These are phyloP conservation scores for Gossypioides kirkii DNA, from an alignment of 345 rosid species.

Conservation along the genomic window DNA sequence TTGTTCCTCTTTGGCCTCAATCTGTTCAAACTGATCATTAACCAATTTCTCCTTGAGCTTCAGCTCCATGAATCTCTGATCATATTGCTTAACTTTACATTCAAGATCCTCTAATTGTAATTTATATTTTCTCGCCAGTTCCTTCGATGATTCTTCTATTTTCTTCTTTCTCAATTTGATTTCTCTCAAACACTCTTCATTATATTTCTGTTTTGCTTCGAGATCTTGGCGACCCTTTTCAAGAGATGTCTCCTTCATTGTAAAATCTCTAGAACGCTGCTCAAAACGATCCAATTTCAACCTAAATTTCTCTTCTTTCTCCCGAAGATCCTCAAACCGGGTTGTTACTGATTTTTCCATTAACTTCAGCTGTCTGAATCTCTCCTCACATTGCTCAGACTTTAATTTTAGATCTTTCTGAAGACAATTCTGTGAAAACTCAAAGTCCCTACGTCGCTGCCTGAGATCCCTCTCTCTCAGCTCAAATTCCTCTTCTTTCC, in stretches of 20 bases:
- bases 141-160: slow-evolving; percentile 5
- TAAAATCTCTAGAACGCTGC: slow-evolving; percentile 9
- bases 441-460: background rate
- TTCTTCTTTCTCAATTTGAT: slow-evolving; percentile 13
- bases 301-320: slow-evolving; percentile 2
- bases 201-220: slow-evolving; percentile 13
- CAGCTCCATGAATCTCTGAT: background rate
- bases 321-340: slow-evolving; percentile 6
- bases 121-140: background rate
- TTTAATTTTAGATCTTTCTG: background rate
- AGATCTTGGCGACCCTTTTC: slow-evolving; percentile 1
- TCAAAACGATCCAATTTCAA: slow-evolving; percentile 10
- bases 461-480: background rate
- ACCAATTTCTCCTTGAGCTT: slow-evolving; percentile 2
- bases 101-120: background rate
- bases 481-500: background rate
- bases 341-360: background rate
- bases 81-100: background rate
- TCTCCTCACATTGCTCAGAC: slow-evolving; percentile 9
- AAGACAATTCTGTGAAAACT: background rate
- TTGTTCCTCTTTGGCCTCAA: slow-evolving; percentile 8
- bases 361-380: background rate
- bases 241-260: slow-evolving; percentile 17
- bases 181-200: slow-evolving; percentile 1
- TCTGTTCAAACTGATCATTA: slow-evolving; percentile 7